Conservation (phyloP, 441 rosid species). For the Corymbia calophylla region DNA sequence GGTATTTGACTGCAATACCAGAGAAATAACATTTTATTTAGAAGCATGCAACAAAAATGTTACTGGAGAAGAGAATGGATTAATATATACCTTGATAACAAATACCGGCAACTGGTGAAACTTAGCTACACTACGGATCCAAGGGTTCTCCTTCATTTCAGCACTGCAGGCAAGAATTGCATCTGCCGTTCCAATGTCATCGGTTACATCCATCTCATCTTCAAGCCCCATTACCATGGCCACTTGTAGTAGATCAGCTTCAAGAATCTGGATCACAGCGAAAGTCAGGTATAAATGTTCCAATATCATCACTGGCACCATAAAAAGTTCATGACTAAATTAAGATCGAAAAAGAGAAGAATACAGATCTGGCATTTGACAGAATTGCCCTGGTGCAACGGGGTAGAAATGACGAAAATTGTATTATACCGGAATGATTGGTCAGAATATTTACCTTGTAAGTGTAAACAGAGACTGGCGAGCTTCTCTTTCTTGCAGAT, state of each 20-base stretch:
- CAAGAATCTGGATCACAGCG: constrained; percentile 45
- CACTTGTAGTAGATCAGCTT: constrained; percentile 82
- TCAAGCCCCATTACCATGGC: constrained; percentile 87
- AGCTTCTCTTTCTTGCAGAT: constrained; percentile 31
- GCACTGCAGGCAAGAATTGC: constrained; percentile 72
- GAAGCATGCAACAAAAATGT: neutral
- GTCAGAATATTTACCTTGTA: constrained; percentile 46
- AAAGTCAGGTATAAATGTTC: constrained; percentile 2
- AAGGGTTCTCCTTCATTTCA: constrained; percentile 75
- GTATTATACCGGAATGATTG: neutral
- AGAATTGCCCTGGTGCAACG: neutral
- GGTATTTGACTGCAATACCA: constrained; percentile 62
- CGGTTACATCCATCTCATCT: constrained; percentile 60
- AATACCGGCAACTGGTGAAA: constrained; percentile 67
- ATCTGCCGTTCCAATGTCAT: constrained; percentile 79
- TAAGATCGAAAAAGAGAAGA: neutral
- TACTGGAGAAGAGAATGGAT: neutral
- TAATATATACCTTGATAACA: constrained; percentile 59
- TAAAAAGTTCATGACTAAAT: neutral
- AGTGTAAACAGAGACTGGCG: constrained; percentile 57
- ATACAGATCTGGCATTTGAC: neutral
- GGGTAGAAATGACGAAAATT: neutral
- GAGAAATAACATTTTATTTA: neutral
- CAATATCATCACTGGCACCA: neutral
- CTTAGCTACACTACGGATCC: constrained; percentile 82